Percentiles rank a stretch among this genome's conserved stretches.
These are phyloP conservation scores for Herpetomonas samuelpessoai DNA, from an alignment of 208 protist genomes.

Conservation along the genomic window DNA sequence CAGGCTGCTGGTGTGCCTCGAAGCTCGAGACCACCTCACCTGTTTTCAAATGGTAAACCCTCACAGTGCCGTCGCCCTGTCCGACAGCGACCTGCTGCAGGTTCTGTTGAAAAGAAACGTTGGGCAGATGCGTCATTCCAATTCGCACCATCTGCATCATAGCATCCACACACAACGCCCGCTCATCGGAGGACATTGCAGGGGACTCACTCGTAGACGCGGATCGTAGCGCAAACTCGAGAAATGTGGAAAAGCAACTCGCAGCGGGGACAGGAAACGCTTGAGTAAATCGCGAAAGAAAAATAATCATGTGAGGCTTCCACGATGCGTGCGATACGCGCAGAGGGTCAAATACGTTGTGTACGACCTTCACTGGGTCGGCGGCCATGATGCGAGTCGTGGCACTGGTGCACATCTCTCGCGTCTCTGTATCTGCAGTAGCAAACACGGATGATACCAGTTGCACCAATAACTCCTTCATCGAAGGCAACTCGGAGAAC, in stretches of 20 bases:
- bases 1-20: slow-evolving; percentile 37
- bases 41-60: slow-evolving; percentile 68
- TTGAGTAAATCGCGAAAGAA: not conserved
- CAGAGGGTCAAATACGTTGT: not conserved
- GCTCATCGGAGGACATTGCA: slow-evolving; percentile 25
- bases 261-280: slow-evolving; percentile 1
- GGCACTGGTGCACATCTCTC: not conserved
- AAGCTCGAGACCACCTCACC: slow-evolving; percentile 56
- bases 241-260: not conserved
- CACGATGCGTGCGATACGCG: not conserved
- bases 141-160: slow-evolving; percentile 46
- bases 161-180: slow-evolving; percentile 25
- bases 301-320: not conserved
- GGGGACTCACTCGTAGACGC: slow-evolving; percentile 32
- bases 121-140: slow-evolving; percentile 42
- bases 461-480: not conserved
- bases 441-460: not conserved
- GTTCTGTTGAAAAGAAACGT: slow-evolving; percentile 70
- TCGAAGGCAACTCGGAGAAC: not conserved
- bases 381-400: not conserved
- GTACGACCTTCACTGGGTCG: not conserved
- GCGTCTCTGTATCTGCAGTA: not conserved
- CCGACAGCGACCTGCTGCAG: slow-evolving; percentile 72
- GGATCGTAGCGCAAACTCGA: slow-evolving; percentile 22
- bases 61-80: slow-evolving; percentile 46